Conservation (phyloP, 2,329 filamentous ascomycete species). For the Fulvia fulva region DNA sequence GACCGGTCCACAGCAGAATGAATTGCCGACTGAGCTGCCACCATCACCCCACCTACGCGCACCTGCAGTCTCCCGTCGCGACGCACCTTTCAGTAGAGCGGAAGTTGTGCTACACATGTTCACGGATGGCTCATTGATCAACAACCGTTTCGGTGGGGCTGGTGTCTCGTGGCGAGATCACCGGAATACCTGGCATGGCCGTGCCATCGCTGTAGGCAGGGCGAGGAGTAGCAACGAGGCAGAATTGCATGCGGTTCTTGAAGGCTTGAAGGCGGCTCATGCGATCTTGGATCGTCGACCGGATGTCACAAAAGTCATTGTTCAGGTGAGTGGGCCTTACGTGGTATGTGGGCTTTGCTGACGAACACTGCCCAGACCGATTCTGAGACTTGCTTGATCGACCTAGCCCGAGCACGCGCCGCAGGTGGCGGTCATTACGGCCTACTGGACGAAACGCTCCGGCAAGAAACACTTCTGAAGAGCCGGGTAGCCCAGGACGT, state of each 20-base stretch:
- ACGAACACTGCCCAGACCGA: neutral
- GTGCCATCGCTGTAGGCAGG: neutral
- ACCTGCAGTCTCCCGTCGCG: neutral
- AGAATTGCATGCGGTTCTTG: neutral
- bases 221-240: neutral
- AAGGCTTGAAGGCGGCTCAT: neutral
- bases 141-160: neutral
- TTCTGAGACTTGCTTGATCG: neutral
- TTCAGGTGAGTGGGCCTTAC: neutral
- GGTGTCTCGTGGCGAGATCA: neutral
- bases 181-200: neutral
- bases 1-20: neutral
- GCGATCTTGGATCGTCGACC: neutral
- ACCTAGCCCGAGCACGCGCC: neutral
- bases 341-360: neutral
- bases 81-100: neutral
- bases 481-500: neutral
- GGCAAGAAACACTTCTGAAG: neutral
- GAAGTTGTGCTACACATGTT: neutral
- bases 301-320: neutral
- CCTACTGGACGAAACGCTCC: neutral
- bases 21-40: neutral
- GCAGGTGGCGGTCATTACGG: neutral
- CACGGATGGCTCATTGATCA: neutral
- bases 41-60: neutral